Evolutionary conservation across 768 basidiomycete genomes (phyloP), one percentile per base, ranked within the genome.

Genomic region (Agaricus bisporus): DNA sequence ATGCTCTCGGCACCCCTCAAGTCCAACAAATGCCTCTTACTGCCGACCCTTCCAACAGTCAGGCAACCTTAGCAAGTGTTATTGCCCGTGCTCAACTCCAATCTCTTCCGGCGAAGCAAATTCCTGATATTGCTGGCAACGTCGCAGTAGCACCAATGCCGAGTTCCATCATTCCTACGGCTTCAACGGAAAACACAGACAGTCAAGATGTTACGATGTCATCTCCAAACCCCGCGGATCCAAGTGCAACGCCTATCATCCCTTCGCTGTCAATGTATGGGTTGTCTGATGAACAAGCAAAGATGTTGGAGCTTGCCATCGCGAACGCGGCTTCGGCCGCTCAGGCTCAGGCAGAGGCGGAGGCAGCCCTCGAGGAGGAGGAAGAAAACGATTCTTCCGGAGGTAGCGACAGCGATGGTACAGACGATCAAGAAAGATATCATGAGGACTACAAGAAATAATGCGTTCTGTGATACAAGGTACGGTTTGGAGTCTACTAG

Each of bases 281-380:
- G 29, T 71, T 89, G 39, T 87, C 86, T 1, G 83, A 83, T 46
- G 86, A 88, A 58, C 88, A 89, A 65, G 76, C 84, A 4, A 78
- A 74, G 55, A 65, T 85, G 57, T 70, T 90, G 14, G 85, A 88
- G 63, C 77, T 82, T 56, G 87, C 87, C 0, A 88, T 90, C 46
- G 82, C 84, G 25, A 85, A 76, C 60, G 87, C 87, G 1, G 83
- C 88, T 9, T 79, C 79, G 35, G 85, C 84, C 29, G 87, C 87
- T 1, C 86, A 87, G 59, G 83, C 85, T 17, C 86, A 87, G 60
- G 87, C 87, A 0, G 87, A 89, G 58, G 88, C 86, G 0, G 86
- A 89, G 58, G 86, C 86, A 3, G 85, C 84, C 0, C 63, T 85
- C 49, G 87, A 88, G 63, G 86, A 87, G 60, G 81, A 85, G 56